Base-by-base conservation (phyloP, 768 basidiomycete genomes). In the Dioszegia aurantiaca region DNA sequence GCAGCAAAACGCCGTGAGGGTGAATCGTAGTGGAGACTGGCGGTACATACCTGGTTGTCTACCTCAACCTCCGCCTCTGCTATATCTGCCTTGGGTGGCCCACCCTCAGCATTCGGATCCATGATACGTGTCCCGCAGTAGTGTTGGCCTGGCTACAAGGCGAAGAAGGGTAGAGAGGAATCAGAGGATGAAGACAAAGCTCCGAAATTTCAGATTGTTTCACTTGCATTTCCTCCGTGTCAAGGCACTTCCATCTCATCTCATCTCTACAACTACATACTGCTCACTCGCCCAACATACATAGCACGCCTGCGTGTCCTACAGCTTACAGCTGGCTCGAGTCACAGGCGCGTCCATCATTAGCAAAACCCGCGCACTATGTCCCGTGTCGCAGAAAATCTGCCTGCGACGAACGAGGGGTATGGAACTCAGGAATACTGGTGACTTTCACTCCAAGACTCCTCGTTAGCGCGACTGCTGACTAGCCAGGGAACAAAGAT, bases 381-480 rank as follows among this genome's bases (percentile, higher is more conserved):
- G 51, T 40, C 37, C 3, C 5, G 65, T 60, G 44, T 40, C 23
- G 9, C 48, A 19, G 59, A 53, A 3, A 69, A 69, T 48, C 52
- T 76, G 16, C 75, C 75, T 6, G 60, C 64, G 16, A 72, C 66
- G 1, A 76, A 76, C 56, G 69, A 74, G 45, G 75, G 73, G 1
- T 76, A 76, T 44, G 75, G 75, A 9, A 76, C 75, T 16, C 67
- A 69, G 36, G 68, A 73, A 46, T 76, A 76, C 56, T 76, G 75
- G 75, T 73, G n/a, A n/a, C n/a, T n/a, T n/a, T n/a, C n/a, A n/a
- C n/a, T n/a, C n/a, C n/a, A n/a, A n/a, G n/a, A n/a, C n/a, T n/a
- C n/a, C n/a, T n/a, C n/a, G n/a, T n/a, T n/a, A n/a, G n/a, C n/a
- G n/a, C n/a, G n/a, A n/a, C n/a, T n/a, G 41, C 46, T 53, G 37